A percentile compares a stretch with the other conserved stretches of the same genome.
Conservation (phyloP, 2,329 filamentous ascomycete genomes). For the Aspergillus sp. region DNA sequence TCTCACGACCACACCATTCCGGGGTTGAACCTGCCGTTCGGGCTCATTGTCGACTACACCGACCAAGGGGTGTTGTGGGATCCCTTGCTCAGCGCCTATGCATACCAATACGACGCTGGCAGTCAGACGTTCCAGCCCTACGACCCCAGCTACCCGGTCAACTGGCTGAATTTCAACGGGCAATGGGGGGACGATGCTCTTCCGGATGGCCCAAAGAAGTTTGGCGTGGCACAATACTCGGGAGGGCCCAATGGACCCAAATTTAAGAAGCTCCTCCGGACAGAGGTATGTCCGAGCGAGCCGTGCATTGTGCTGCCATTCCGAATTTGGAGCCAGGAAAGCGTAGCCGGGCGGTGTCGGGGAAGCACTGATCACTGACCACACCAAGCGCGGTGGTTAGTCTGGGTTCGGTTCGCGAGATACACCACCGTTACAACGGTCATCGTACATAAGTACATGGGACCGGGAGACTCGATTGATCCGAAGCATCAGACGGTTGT, state of each 20-base stretch:
- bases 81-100: constrained; percentile 54
- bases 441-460: not conserved
- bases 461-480: not conserved
- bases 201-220: constrained; percentile 48
- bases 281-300: constrained; percentile 55
- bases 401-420: not conserved
- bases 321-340: constrained; percentile 16
- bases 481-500: not conserved
- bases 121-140: constrained; percentile 48
- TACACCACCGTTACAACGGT: constrained; percentile 2
- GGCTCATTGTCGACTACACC: constrained; percentile 55
- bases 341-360: constrained; percentile 4
- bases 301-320: constrained; percentile 45
- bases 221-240: constrained; percentile 55
- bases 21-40: constrained; percentile 54
- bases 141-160: constrained; percentile 45
- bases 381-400: not conserved
- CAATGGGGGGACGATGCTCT: constrained; percentile 63
- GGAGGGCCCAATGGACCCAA: constrained; percentile 61
- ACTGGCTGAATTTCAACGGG: constrained; percentile 57
- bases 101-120: constrained; percentile 51
- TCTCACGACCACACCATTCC: constrained; percentile 64
- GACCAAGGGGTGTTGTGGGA: constrained; percentile 60
- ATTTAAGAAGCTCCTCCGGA: constrained; percentile 57
- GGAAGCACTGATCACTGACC: constrained; percentile 1